phyloP scores from a whole-genome alignment of 345 rosid genomes.

The Raphanus raphanistrum region DNA sequence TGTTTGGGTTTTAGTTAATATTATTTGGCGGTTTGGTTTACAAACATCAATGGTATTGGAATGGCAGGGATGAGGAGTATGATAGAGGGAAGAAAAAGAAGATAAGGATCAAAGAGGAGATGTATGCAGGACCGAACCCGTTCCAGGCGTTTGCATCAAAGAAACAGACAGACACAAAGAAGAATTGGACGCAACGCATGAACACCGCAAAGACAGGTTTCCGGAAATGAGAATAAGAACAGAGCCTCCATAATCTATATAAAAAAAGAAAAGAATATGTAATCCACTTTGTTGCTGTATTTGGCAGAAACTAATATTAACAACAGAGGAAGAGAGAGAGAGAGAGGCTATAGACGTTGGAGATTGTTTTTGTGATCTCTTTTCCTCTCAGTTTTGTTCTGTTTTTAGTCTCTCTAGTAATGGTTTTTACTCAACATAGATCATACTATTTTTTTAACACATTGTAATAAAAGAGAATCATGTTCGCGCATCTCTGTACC shows the following conservation, averaged over 20 bases:
- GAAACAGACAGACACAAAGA: slow-evolving; percentile 41
- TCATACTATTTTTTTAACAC: not conserved
- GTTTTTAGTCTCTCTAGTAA: slow-evolving; percentile 2
- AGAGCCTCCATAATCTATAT: not conserved
- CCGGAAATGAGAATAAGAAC: slow-evolving; percentile 26
- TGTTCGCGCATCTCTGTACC: no score
- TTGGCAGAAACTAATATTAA: slow-evolving; percentile 26
- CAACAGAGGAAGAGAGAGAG: slow-evolving; percentile 24
- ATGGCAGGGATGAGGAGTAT: slow-evolving; percentile 87
- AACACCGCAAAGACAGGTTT: slow-evolving; percentile 30
- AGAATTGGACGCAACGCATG: slow-evolving; percentile 28
- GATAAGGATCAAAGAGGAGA: slow-evolving; percentile 46
- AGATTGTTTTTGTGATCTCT: slow-evolving; percentile 18
- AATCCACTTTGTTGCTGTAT: slow-evolving; percentile 16
- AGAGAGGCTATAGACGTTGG: not conserved
- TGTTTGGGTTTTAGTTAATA: slow-evolving; percentile 3
- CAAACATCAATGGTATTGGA: not conserved
- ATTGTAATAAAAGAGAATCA: no score
- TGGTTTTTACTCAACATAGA: not conserved
- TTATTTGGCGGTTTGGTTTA: not conserved
- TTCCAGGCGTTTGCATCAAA: slow-evolving; percentile 68
- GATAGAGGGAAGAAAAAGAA: slow-evolving; percentile 95
- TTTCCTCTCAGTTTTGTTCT: slow-evolving; percentile 30
- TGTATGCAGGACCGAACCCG: slow-evolving; percentile 61
- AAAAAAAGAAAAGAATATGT: not conserved